Percentiles rank a stretch among this genome's conserved stretches.
Evolutionary conservation across 2,329 filamentous ascomycete genomes (phyloP).

Genomic region (Berkeleyomyces basicola): DNA sequence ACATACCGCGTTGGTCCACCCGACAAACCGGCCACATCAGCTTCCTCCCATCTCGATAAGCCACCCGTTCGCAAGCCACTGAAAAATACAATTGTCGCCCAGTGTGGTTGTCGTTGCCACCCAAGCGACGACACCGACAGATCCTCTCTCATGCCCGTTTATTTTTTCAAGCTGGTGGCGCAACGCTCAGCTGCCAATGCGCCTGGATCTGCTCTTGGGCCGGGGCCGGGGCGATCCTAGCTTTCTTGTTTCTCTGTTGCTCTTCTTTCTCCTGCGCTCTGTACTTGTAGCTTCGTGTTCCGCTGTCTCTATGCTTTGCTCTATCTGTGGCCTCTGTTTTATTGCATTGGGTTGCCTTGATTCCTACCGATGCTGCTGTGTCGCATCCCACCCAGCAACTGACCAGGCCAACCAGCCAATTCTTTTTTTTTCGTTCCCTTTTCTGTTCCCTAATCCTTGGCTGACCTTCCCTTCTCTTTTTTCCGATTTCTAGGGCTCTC

Average conservation of each 20-base stretch:
- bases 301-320: neutral
- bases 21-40: neutral
- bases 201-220: neutral
- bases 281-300: neutral
- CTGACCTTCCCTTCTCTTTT: neutral
- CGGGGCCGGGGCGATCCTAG: neutral
- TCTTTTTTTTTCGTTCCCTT: constrained; percentile 2
- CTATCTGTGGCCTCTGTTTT: neutral
- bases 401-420: neutral
- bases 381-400: neutral
- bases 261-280: neutral
- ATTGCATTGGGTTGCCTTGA: too few relatives aligned
- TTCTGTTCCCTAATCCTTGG: neutral
- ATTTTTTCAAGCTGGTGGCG: neutral
- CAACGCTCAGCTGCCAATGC: constrained; percentile 1
- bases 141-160: neutral
- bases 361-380: neutral
- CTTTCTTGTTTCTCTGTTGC: neutral
- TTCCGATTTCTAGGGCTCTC: constrained; percentile 5
- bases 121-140: neutral
- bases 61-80: neutral
- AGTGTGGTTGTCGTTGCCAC: too few relatives aligned
- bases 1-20: neutral
- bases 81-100: neutral
- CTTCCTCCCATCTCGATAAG: neutral